phyloP scores from a whole-genome alignment of 805 yeast genomes.

The Danielia oregonensis region DNA sequence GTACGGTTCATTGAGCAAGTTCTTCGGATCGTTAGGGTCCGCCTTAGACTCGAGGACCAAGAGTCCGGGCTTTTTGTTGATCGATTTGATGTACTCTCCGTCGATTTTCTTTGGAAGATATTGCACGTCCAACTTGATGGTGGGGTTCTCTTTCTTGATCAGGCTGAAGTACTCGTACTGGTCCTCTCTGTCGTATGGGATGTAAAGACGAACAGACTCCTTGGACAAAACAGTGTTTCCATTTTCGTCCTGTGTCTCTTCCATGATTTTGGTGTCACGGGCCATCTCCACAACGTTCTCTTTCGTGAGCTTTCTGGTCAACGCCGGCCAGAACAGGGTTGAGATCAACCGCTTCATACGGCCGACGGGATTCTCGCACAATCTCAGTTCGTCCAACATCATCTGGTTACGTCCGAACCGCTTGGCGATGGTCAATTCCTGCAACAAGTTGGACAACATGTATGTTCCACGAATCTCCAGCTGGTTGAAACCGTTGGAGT shows the following conservation, averaged over 20 bases:
- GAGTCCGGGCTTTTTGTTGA: conserved; percentile 81
- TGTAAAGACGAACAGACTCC: conserved; percentile 70
- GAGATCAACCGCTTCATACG: conserved; percentile 70
- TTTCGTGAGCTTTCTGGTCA: conserved; percentile 68
- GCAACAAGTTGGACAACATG: conserved; percentile 80
- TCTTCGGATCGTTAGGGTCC: conserved; percentile 50
- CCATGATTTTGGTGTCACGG: conserved; percentile 67
- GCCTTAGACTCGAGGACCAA: conserved; percentile 72
- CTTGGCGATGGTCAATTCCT: conserved; percentile 85
- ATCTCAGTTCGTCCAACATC: conserved; percentile 75
- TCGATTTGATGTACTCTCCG: conserved; percentile 70
- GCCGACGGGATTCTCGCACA: conserved; percentile 83
- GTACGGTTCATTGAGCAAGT: conserved; percentile 70
- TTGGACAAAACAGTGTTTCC: conserved; percentile 35
- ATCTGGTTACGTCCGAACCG: conserved; percentile 74
- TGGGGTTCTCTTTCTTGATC: conserved; percentile 53
- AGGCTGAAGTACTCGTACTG: conserved; percentile 66
- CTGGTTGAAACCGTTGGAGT: conserved; percentile 75
- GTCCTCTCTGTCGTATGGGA: conserved; percentile 66
- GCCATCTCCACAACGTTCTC: conserved; percentile 67
- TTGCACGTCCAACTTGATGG: conserved; percentile 63
- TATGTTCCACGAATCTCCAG: conserved; percentile 82
- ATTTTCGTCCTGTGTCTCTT: conserved; percentile 36
- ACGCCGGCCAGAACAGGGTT: conserved; percentile 73
- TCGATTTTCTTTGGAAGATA: conserved; percentile 72